Percentiles rank a stretch among this genome's conserved stretches.
Conservation (phyloP, 495 filamentous ascomycete genomes). For the Trichoderma erinaceum region DNA sequence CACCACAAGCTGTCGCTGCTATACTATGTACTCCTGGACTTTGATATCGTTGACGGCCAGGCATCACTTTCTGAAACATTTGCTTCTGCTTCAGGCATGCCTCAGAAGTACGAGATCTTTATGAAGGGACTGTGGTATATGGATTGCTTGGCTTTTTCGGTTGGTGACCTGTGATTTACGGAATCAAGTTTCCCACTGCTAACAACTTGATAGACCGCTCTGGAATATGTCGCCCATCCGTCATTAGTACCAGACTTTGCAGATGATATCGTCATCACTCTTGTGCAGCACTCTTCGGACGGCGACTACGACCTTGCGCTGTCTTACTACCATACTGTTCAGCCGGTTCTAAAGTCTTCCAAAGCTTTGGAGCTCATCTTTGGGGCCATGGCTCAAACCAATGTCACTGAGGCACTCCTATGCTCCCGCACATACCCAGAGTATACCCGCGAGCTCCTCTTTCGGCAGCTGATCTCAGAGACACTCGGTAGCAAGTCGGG, state of each 20-base stretch:
- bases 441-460: constrained; percentile 50
- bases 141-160: constrained; percentile 62
- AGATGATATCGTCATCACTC: constrained; percentile 66
- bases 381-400: constrained; percentile 58
- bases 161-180: constrained; percentile 24
- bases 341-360: constrained; percentile 55
- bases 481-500: constrained; percentile 47
- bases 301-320: constrained; percentile 60
- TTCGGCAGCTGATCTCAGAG: constrained; percentile 60
- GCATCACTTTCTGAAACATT: constrained; percentile 49
- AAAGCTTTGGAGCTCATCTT: constrained; percentile 59
- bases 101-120: constrained; percentile 63
- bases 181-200: background rate
- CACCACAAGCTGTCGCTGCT: constrained; percentile 73
- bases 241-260: constrained; percentile 71
- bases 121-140: constrained; percentile 78
- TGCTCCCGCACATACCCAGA: constrained; percentile 63
- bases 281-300: constrained; percentile 55
- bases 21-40: constrained; percentile 75
- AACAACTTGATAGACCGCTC: constrained; percentile 45
- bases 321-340: constrained; percentile 68
- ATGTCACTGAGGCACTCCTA: constrained; percentile 64
- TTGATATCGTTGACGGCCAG: constrained; percentile 45
- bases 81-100: constrained; percentile 44
- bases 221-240: constrained; percentile 68